Evolutionary conservation across 2,329 filamentous ascomycete species (phyloP).

Genomic region (Orbilia blumenaviensis): DNA sequence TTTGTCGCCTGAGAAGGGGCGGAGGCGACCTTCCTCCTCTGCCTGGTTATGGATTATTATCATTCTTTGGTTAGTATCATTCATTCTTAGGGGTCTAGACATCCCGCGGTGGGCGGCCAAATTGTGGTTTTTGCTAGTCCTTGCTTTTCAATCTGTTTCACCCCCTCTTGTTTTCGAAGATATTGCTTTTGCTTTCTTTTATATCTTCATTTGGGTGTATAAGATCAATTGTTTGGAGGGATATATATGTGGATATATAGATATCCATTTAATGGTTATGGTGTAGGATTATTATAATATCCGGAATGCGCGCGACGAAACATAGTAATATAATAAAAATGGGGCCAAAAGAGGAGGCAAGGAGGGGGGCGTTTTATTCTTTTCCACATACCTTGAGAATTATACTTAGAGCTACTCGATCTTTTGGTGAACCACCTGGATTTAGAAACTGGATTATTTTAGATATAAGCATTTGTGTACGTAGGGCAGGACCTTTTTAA

Average conservation of each 20-base stretch:
- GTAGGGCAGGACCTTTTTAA: too few relatives aligned
- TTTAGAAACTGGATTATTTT: constrained; percentile 75
- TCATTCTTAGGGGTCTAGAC: too few relatives aligned
- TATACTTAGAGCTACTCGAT: constrained; percentile 90
- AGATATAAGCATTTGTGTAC: too few relatives aligned
- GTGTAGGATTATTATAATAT: constrained; percentile 15
- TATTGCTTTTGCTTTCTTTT: constrained; percentile 11
- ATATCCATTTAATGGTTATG: not conserved
- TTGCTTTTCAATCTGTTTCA: not conserved
- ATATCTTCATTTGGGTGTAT: constrained; percentile 9
- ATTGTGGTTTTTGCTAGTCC: not conserved
- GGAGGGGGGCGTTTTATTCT: not conserved
- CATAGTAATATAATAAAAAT: not conserved
- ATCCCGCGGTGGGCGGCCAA: too few relatives aligned
- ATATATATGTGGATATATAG: not conserved
- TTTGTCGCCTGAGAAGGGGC: constrained; percentile 83
- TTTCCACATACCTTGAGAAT: constrained; percentile 68
- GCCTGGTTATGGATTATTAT: constrained; percentile 67
- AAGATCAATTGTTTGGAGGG: not conserved
- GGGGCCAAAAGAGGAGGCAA: not conserved
- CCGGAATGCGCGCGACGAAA: not conserved
- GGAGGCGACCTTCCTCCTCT: constrained; percentile 78
- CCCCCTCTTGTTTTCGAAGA: too few relatives aligned
- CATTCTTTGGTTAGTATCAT: constrained; percentile 11
- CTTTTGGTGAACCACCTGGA: constrained; percentile 92